Evolutionary conservation across 352 stramenopile genomes (phyloP).

Genomic region (Pseudoperonospora humuli): DNA sequence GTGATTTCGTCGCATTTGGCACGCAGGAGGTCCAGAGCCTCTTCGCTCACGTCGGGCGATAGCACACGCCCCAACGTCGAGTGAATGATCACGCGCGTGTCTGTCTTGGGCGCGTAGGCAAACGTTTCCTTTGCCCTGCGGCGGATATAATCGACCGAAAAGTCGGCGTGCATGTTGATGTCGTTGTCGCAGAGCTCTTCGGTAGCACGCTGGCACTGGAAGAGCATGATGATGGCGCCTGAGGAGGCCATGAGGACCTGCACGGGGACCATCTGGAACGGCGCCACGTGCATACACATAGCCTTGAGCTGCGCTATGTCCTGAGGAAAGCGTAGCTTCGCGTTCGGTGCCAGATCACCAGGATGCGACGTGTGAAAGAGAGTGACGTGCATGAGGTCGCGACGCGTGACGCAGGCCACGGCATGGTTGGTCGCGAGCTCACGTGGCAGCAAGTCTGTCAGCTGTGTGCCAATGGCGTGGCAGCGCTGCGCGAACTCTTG

Average conservation of each 20-base stretch:
- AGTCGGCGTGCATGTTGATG: constrained; percentile 33
- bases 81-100: constrained; percentile 56
- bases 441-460: constrained; percentile 38
- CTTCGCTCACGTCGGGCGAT: constrained; percentile 29
- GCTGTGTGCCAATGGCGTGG: constrained; percentile 30
- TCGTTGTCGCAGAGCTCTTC: constrained; percentile 7
- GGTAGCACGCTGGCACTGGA: constrained; percentile 27
- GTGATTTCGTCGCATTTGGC: constrained; percentile 53
- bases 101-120: constrained; percentile 34
- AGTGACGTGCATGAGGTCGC: constrained; percentile 71
- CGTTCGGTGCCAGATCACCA: constrained; percentile 37
- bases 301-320: constrained; percentile 38
- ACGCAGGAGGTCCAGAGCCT: constrained; percentile 27
- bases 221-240: constrained; percentile 61
- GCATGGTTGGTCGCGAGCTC: constrained; percentile 23
- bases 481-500: constrained; percentile 28
- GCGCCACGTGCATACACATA: constrained; percentile 30
- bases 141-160: constrained; percentile 51
- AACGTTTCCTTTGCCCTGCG: constrained; percentile 41
- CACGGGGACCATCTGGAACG: constrained; percentile 39
- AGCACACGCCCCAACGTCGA: constrained; percentile 55
- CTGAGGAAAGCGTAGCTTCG: constrained; percentile 23
- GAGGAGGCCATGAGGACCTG: constrained; percentile 54
- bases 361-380: constrained; percentile 76
- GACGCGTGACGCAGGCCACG: constrained; percentile 50